Evolutionary conservation across 2,329 filamentous ascomycete genomes (phyloP), one percentile per base, ranked within the genome.

Genomic region (Colletotrichum filicis): DNA sequence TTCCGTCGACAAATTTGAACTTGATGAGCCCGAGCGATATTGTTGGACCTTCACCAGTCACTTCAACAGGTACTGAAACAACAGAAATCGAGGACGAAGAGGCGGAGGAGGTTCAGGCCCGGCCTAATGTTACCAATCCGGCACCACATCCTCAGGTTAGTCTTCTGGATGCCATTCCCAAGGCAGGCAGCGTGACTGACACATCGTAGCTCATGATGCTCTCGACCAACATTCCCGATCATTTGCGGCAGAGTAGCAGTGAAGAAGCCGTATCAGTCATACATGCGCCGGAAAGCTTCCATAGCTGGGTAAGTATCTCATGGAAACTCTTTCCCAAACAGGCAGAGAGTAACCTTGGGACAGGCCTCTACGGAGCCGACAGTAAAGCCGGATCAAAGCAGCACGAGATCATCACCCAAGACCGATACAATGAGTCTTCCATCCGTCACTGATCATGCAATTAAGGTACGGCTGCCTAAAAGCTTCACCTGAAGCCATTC

Each of bases 251-350:
- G 64, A 84, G 85, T 66, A 88, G 89, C 28, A 92, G 91, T 74
- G 94, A 97, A 76, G 94, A 95, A 76, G 92, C 95, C 28, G 89
- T 94, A 66, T 98, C 95, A 1, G 95, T 97, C 67, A 98, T 98
- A 76, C 95, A 98, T 86, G 94, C 94, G 19, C 95, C 95, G 0
- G 88, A 94, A 75, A 94, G 93, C 74, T 98, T 97, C 82, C 89
- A 91, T 68, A 90, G 90, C 77, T 97, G 97, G 89, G 94, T 97
- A 81, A 79, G 89, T 80, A 55, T 58, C 8, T 12, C n/a, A 22
- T 9, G 19, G 19, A 49, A 6, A 4, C 1, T 11, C 6, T 7
- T 53, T 52, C 24, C 5, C 3, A 58, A 32, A 62, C 28, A 22
- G 52, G n/a, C 35, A 69, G 22, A 16, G 52, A 74, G 80, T 82